These are phyloP conservation scores for Blumeria hordei DNA, from an alignment of 2,329 filamentous ascomycete genomes.

Conservation along the genomic window DNA sequence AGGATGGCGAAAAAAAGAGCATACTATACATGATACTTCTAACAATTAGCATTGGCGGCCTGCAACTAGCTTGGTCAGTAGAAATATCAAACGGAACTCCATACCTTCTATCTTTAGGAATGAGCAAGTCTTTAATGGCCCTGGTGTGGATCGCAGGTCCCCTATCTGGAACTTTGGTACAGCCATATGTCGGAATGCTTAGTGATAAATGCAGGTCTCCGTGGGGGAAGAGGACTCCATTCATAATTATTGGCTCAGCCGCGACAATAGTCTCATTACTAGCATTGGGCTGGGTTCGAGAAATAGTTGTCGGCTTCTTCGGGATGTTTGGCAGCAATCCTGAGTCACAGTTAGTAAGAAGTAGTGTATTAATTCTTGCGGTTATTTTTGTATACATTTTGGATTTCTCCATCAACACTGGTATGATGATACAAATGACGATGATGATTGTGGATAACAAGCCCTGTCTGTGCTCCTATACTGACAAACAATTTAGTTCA, in stretches of 20 bases:
- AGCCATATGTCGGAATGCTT: slow-evolving; percentile 61
- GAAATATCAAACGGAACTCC: slow-evolving; percentile 85
- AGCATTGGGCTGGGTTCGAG: slow-evolving; percentile 48
- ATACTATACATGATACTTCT: slow-evolving; percentile 66
- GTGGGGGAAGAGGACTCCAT: slow-evolving; percentile 62
- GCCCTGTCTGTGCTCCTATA: neutral
- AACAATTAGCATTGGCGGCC: slow-evolving; percentile 64
- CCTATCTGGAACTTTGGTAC: slow-evolving; percentile 52
- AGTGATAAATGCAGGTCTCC: slow-evolving; percentile 52
- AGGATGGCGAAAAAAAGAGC: slow-evolving; percentile 38
- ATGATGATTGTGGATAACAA: neutral
- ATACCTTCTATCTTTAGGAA: slow-evolving; percentile 53
- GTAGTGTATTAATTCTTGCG: slow-evolving; percentile 48
- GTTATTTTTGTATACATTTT: slow-evolving; percentile 74
- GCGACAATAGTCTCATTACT: slow-evolving; percentile 45
- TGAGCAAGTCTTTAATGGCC: slow-evolving; percentile 64
- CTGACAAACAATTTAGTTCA: slow-evolving; percentile 32
- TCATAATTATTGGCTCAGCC: slow-evolving; percentile 46
- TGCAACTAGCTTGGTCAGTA: slow-evolving; percentile 91
- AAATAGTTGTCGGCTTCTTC: slow-evolving; percentile 44
- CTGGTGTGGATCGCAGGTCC: slow-evolving; percentile 70
- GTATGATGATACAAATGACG: slow-evolving; percentile 19
- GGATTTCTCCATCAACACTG: slow-evolving; percentile 87
- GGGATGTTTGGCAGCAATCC: slow-evolving; percentile 44
- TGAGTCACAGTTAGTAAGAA: slow-evolving; percentile 39